A percentile compares a stretch with the other conserved stretches of the same genome.
phyloP scores from a whole-genome alignment of 495 filamentous ascomycete species.

The Aspergillus incahuasiensis region DNA sequence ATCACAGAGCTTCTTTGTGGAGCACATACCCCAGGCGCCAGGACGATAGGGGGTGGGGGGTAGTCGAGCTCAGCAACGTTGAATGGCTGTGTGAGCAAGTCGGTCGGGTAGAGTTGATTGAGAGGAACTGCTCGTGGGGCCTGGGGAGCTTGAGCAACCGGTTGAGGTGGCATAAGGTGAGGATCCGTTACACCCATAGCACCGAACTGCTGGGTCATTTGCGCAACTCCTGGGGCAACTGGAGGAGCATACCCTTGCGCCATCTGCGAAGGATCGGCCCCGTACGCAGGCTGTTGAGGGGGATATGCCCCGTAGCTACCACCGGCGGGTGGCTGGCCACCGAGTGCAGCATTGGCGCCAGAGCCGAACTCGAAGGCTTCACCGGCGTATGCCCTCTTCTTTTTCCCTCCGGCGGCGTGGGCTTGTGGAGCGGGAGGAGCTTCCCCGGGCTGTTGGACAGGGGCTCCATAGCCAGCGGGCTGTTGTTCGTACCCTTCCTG shows the following conservation, averaged over 20 bases:
- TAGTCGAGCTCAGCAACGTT: slow-evolving; percentile 89
- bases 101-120: slow-evolving; percentile 88
- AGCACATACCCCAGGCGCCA: slow-evolving; percentile 81
- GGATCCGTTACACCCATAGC: slow-evolving; percentile 69
- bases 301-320: slow-evolving; percentile 55
- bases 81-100: slow-evolving; percentile 87
- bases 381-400: slow-evolving; percentile 89
- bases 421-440: slow-evolving; percentile 27
- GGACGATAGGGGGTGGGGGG: slow-evolving; percentile 83
- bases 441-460: slow-evolving; percentile 17
- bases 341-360: slow-evolving; percentile 77
- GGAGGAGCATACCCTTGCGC: slow-evolving; percentile 59
- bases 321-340: slow-evolving; percentile 51
- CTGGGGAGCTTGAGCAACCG: slow-evolving; percentile 48
- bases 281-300: slow-evolving; percentile 54
- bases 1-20: background rate
- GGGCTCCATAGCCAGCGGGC: background rate
- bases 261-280: slow-evolving; percentile 39
- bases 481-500: slow-evolving; percentile 49
- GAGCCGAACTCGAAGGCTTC: slow-evolving; percentile 90
- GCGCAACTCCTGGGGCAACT: slow-evolving; percentile 55
- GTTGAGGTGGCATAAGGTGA: slow-evolving; percentile 51
- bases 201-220: slow-evolving; percentile 77
- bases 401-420: slow-evolving; percentile 56
- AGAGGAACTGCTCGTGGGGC: slow-evolving; percentile 55